A percentile compares a stretch with the other conserved stretches of the same genome.
Evolutionary conservation across 192 early-diverging fungal genomes (phyloP).

Genomic region (Dissophora ornata): DNA sequence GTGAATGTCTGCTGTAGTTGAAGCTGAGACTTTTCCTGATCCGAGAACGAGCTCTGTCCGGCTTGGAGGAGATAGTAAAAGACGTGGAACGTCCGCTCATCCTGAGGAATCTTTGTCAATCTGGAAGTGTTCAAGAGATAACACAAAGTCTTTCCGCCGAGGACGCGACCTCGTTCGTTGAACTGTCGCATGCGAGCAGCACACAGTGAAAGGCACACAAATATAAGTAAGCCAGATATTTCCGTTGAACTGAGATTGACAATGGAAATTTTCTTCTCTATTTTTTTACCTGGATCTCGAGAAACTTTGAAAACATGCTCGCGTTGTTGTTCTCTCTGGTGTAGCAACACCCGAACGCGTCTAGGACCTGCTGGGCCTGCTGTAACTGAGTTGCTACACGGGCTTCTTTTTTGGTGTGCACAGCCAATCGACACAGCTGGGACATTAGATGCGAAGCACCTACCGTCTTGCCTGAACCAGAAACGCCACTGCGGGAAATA

Average conservation of each 20-base stretch:
- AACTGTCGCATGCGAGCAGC: too few species aligned
- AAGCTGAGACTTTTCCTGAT: constrained; percentile 74
- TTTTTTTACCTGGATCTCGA: constrained; percentile 77
- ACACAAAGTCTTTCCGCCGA: constrained; percentile 83
- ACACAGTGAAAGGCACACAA: too few species aligned
- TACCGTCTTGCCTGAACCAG: constrained; percentile 88
- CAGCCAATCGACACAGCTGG: constrained; percentile 80
- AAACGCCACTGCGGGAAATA: constrained; percentile 75
- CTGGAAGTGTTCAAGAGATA: constrained; percentile 73
- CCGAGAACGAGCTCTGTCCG: constrained; percentile 48
- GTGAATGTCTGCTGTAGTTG: constrained; percentile 70
- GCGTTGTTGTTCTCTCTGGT: constrained; percentile 73
- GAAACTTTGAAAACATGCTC: constrained; percentile 83
- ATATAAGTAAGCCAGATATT: too few species aligned
- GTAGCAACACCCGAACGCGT: constrained; percentile 82
- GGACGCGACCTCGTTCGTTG: constrained; percentile 82
- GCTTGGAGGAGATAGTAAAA: constrained; percentile 89
- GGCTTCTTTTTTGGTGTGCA: constrained; percentile 78
- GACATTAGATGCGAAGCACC: constrained; percentile 75
- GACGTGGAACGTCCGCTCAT: constrained; percentile 74
- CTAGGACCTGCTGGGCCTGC: constrained; percentile 75
- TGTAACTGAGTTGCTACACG: constrained; percentile 78
- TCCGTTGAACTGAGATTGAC: too few species aligned
- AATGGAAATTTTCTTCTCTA: too few species aligned
- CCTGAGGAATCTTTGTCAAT: constrained; percentile 67